Evolutionary conservation across 306 rosid species (phyloP).

Genomic region (barrel medic (Medicago truncatula)): MtrunA17r5.0-ANR NC_053042.1:39128501-39129000

Average conservation of each 20-base stretch:
- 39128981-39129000: background rate
- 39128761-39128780: constrained; percentile 68
- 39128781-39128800: constrained; percentile 69
- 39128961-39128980: constrained; percentile 16
- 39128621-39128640: background rate
- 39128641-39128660: constrained; percentile 9
- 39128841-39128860: constrained; percentile 51
- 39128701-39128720: no score
- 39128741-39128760: background rate
- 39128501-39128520: background rate
- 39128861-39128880: constrained; percentile 68
- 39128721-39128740: no score
- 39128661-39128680: constrained; percentile 8
- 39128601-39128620: background rate
- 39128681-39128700: background rate
- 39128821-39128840: constrained; percentile 49
- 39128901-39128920: constrained; percentile 54
- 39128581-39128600: background rate
- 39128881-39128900: constrained; percentile 73
- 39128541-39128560: background rate
- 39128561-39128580: background rate
- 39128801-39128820: constrained; percentile 54
- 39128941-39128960: background rate
- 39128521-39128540: background rate
- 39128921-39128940: no score